A percentile compares a stretch with the other conserved stretches of the same genome.
Evolutionary conservation across 805 yeast genomes (phyloP).

Genomic region (Kodamaea fukazawae): DNA sequence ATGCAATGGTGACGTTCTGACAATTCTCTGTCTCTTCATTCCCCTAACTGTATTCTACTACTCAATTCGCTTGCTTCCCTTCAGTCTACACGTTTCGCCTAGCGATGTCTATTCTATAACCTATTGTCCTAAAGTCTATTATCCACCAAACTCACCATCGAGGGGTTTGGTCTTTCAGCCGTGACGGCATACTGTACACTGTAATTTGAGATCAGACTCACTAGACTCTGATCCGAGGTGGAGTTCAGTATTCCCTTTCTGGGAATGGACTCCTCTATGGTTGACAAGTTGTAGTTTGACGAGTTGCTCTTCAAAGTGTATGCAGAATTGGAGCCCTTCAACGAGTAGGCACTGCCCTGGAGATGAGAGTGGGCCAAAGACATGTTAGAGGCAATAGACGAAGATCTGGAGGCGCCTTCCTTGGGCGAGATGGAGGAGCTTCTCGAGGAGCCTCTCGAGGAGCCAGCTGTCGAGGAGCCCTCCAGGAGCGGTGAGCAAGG

Average conservation of each 20-base stretch:
- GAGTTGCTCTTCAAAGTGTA: slow-evolving; percentile 9
- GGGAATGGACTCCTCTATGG: slow-evolving; percentile 6
- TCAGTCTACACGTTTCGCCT: too few species aligned
- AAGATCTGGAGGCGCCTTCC: slow-evolving; percentile 9
- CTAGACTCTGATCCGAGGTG: slow-evolving; percentile 1
- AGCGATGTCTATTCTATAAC: neutral
- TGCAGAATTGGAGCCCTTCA: slow-evolving; percentile 13
- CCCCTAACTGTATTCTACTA: too few species aligned
- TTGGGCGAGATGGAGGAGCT: neutral
- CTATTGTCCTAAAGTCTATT: neutral
- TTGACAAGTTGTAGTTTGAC: slow-evolving; percentile 7
- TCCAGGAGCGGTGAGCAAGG: too few species aligned
- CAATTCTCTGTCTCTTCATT: too few species aligned
- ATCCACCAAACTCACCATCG: slow-evolving; percentile 5
- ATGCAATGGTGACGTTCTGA: too few species aligned
- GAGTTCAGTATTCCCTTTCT: slow-evolving; percentile 3
- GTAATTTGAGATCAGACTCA: neutral
- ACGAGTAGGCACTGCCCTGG: slow-evolving; percentile 9
- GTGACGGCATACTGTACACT: slow-evolving; percentile 6
- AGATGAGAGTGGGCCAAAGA: slow-evolving; percentile 14
- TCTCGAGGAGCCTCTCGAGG: neutral
- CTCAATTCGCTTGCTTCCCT: too few species aligned
- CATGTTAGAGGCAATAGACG: slow-evolving; percentile 18
- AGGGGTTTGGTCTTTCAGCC: slow-evolving; percentile 5
- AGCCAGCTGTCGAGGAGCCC: too few species aligned